Conservation (phyloP, 2,329 filamentous ascomycete genomes). For the Scopulariopsis brevicaulis region DNA sequence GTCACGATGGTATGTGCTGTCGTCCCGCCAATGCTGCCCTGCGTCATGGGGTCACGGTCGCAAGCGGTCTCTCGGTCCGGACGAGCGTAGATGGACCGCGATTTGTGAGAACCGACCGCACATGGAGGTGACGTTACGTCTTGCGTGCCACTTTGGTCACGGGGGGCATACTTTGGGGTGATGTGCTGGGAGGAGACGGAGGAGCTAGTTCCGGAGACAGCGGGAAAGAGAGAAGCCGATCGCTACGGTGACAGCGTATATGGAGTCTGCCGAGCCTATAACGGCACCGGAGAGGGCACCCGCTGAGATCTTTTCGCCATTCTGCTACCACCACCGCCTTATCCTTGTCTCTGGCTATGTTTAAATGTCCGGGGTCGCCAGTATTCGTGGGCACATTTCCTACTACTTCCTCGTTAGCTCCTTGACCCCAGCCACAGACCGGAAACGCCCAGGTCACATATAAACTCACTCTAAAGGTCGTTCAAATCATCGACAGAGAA, state of each 20-base stretch:
- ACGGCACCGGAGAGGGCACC: constrained; percentile 4
- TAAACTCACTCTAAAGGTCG: no score
- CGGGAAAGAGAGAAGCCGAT: constrained; percentile 5
- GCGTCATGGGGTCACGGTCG: not conserved
- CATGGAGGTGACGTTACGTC: not conserved
- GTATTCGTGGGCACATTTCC: not conserved
- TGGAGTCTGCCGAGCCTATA: constrained; percentile 2
- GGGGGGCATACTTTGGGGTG: not conserved
- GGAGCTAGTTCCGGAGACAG: not conserved
- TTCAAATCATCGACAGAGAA: no score
- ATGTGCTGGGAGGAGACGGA: not conserved
- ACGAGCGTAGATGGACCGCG: no score
- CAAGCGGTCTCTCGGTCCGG: not conserved
- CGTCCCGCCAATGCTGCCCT: not conserved
- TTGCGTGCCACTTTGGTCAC: not conserved
- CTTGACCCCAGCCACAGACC: not conserved
- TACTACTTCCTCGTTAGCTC: not conserved
- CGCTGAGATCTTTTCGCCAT: not conserved
- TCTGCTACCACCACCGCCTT: not conserved
- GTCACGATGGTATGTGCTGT: not conserved
- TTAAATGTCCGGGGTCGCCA: not conserved
- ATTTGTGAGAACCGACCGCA: no score
- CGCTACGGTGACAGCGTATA: constrained; percentile 1
- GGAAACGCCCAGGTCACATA: not conserved
- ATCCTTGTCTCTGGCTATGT: not conserved